These are phyloP conservation scores for Sporothrix curviconia DNA, from an alignment of 2,329 filamentous ascomycete genomes.

Conservation along the genomic window DNA sequence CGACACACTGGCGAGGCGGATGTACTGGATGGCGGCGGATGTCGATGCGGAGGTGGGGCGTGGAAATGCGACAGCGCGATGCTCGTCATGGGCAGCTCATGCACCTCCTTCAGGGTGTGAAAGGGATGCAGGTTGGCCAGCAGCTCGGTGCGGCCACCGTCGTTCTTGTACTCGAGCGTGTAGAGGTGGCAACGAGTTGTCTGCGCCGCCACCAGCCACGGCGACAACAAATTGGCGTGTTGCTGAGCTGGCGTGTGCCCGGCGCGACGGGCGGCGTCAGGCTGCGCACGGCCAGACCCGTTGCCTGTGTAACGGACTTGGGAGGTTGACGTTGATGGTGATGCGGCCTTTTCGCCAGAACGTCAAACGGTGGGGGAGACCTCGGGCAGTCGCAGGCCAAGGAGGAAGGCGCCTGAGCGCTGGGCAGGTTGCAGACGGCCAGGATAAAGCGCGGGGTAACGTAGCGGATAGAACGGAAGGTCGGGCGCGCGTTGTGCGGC, in stretches of 20 bases:
- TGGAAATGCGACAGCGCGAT: slow-evolving; percentile 53
- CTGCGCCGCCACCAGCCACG: slow-evolving; percentile 64
- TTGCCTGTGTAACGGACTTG: slow-evolving; percentile 60
- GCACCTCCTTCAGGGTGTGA: slow-evolving; percentile 45
- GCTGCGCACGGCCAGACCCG: slow-evolving; percentile 69
- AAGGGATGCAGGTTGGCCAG: slow-evolving; percentile 48
- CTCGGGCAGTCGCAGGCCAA: slow-evolving; percentile 44
- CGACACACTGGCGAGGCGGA: slow-evolving; percentile 76
- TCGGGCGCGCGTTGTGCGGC: slow-evolving; percentile 38
- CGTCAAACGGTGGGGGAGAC: slow-evolving; percentile 24
- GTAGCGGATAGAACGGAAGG: slow-evolving; percentile 54
- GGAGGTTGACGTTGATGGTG: slow-evolving; percentile 50
- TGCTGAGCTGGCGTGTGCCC: slow-evolving; percentile 40
- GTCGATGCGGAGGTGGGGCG: slow-evolving; percentile 31
- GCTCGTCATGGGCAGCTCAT: slow-evolving; percentile 52
- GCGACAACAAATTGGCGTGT: slow-evolving; percentile 75
- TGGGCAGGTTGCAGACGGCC: slow-evolving; percentile 52
- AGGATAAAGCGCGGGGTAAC: slow-evolving; percentile 52
- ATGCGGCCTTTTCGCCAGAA: slow-evolving; percentile 37
- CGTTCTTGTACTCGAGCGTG: slow-evolving; percentile 62
- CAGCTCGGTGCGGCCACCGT: slow-evolving; percentile 43
- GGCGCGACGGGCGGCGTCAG: slow-evolving; percentile 52
- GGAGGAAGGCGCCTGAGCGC: slow-evolving; percentile 49
- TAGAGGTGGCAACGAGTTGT: slow-evolving; percentile 72
- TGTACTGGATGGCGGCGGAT: slow-evolving; percentile 44